phyloP scores from a whole-genome alignment of 805 yeast genomes.

The Suhomyces canberraensis region DNA sequence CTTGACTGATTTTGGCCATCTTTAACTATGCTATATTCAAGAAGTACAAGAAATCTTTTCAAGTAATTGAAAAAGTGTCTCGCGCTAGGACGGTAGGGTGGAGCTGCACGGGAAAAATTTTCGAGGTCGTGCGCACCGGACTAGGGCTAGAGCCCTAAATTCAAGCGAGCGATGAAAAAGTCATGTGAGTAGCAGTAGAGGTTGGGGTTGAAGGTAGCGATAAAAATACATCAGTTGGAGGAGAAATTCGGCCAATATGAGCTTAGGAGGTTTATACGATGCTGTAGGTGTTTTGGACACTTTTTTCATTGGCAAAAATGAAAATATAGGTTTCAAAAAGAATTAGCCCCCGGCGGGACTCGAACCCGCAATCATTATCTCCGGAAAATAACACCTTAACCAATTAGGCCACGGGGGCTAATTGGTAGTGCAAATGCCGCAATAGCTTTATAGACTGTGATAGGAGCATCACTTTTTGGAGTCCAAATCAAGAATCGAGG shows the following conservation, averaged over 20 bases:
- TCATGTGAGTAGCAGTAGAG: too few relatives aligned
- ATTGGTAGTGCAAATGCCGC: slow-evolving; percentile 2
- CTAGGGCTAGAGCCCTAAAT: slow-evolving; percentile 6
- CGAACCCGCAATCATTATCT: slow-evolving; percentile 73
- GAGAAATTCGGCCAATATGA: too few relatives aligned
- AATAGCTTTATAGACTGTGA: too few relatives aligned
- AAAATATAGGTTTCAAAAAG: too few relatives aligned
- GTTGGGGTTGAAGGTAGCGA: too few relatives aligned
- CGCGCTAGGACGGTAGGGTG: slow-evolving; percentile 4
- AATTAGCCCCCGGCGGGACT: slow-evolving; percentile 66
- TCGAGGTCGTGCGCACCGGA: slow-evolving; percentile 4
- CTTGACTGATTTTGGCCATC: slow-evolving; percentile 66
- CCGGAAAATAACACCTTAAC: slow-evolving; percentile 75
- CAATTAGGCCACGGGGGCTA: slow-evolving; percentile 71
- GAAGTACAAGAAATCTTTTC: slow-evolving; percentile 1
- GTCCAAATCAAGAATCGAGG: too few relatives aligned
- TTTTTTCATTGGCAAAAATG: too few relatives aligned
- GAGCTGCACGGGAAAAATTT: slow-evolving; percentile 7
- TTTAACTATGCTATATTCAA: slow-evolving; percentile 18
- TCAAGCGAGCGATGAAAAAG: neutral
- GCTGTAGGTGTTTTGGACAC: too few relatives aligned
- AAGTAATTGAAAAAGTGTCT: slow-evolving; percentile 3
- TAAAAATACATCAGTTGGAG: too few relatives aligned
- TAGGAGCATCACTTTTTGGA: too few relatives aligned
- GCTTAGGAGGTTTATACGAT: too few relatives aligned